Conservation (phyloP, 2,329 filamentous ascomycete species). For the Aspergillus quadricinctus region DNA sequence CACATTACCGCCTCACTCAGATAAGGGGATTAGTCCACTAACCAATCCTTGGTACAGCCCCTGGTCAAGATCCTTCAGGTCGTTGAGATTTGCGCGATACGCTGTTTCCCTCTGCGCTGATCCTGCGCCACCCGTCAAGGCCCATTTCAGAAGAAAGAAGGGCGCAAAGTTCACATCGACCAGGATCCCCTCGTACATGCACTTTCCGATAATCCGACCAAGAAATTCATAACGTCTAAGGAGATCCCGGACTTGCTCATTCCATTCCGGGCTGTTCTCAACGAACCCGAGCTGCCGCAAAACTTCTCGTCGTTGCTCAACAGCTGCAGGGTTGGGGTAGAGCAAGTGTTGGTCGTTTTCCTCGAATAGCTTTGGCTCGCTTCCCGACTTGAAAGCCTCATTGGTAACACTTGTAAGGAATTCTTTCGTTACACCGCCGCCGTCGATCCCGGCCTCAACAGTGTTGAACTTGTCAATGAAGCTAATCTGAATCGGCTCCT, state of each 20-base stretch:
- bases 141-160: constrained; percentile 96
- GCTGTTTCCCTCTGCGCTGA: constrained; percentile 63
- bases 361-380: constrained; percentile 63
- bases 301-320: constrained; percentile 63
- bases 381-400: constrained; percentile 69
- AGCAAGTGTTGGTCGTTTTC: constrained; percentile 82
- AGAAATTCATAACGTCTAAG: constrained; percentile 82
- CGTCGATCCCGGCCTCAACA: constrained; percentile 89
- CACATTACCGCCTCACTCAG: neutral
- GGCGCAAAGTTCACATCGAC: constrained; percentile 89
- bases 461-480: constrained; percentile 89
- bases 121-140: constrained; percentile 63
- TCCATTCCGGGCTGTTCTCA: constrained; percentile 56
- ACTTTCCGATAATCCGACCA: constrained; percentile 90
- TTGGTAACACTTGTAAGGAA: constrained; percentile 85
- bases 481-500: constrained; percentile 93
- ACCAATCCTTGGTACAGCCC: constrained; percentile 82
- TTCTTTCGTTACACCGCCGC: constrained; percentile 94
- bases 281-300: constrained; percentile 50
- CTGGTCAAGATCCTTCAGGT: constrained; percentile 86
- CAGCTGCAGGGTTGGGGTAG: constrained; percentile 77
- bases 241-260: constrained; percentile 55
- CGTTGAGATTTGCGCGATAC: constrained; percentile 91
- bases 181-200: constrained; percentile 92
- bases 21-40: constrained; percentile 19